Conservation (phyloP, 2,329 filamentous ascomycete genomes). For the Gliomastix tumulicola region DNA sequence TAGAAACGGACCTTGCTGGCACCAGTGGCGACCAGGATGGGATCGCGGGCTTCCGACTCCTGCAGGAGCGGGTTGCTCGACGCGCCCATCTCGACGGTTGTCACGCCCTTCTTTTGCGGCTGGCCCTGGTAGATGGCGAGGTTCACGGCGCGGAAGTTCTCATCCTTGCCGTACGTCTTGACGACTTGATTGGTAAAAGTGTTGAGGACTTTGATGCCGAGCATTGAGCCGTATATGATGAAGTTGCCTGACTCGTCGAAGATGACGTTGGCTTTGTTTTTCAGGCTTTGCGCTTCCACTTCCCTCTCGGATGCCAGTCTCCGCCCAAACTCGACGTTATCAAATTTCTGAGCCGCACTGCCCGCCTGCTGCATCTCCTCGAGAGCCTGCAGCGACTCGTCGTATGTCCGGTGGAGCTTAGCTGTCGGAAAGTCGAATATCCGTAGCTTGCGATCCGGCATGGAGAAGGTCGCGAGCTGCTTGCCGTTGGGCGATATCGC, state of each 20-base stretch:
- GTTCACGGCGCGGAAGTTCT: constrained; percentile 77
- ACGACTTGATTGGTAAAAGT: constrained; percentile 90
- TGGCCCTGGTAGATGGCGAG: constrained; percentile 89
- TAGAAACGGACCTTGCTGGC: constrained; percentile 90
- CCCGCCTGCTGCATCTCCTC: constrained; percentile 97
- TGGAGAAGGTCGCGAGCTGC: constrained; percentile 82
- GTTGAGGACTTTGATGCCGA: constrained; percentile 93
- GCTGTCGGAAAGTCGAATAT: constrained; percentile 88
- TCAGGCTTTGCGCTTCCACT: constrained; percentile 62
- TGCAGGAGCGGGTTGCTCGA: constrained; percentile 88
- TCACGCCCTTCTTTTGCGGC: constrained; percentile 86
- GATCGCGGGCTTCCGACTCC: constrained; percentile 85
- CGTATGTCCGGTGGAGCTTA: constrained; percentile 87
- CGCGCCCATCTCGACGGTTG: constrained; percentile 95
- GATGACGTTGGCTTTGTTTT: constrained; percentile 72
- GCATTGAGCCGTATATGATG: constrained; percentile 85
- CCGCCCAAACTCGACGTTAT: constrained; percentile 87
- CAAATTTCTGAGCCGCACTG: constrained; percentile 71
- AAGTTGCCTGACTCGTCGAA: constrained; percentile 98
- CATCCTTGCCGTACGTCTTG: constrained; percentile 84
- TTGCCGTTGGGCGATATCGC: constrained; percentile 80
- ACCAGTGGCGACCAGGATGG: constrained; percentile 78
- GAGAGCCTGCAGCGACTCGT: constrained; percentile 83
- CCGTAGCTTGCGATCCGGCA: constrained; percentile 88
- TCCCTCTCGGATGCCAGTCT: constrained; percentile 82